A percentile compares a stretch with the other conserved stretches of the same genome.
These are phyloP conservation scores for Penicillium cataractarum DNA, from an alignment of 495 filamentous ascomycete genomes.

Conservation along the genomic window DNA sequence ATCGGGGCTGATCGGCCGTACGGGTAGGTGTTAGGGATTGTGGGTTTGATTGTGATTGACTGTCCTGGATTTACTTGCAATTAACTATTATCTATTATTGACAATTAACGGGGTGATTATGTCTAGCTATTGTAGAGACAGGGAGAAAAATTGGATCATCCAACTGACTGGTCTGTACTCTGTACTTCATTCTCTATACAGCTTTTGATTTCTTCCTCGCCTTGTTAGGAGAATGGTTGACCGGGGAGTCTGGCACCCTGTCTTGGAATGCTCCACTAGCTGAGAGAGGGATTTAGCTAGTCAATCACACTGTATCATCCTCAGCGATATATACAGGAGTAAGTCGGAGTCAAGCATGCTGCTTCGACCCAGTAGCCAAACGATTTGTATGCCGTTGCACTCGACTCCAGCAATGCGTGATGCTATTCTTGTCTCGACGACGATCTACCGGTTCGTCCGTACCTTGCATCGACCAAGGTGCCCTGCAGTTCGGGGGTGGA, in stretches of 20 bases:
- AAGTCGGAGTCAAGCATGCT: background rate
- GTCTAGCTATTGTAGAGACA: background rate
- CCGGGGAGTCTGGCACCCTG: background rate
- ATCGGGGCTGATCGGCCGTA: slow-evolving; percentile 2
- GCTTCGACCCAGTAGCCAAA: background rate
- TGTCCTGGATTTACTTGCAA: background rate
- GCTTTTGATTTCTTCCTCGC: background rate
- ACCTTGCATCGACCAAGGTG: slow-evolving; percentile 35
- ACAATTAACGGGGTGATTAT: background rate
- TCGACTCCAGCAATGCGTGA: background rate
- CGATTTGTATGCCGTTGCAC: background rate
- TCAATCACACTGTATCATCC: background rate
- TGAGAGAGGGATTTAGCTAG: background rate
- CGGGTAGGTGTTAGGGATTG: background rate
- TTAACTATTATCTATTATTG: background rate
- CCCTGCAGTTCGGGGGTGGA: slow-evolving; percentile 26
- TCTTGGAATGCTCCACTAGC: background rate
- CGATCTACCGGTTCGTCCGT: slow-evolving; percentile 38
- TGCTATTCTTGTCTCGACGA: slow-evolving; percentile 3
- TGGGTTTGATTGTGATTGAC: background rate
- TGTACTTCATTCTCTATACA: background rate
- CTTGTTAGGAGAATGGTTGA: background rate
- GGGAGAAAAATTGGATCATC: background rate
- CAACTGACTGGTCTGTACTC: background rate
- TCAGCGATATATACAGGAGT: background rate